Conservation (phyloP, 371 early-diverging fungal species). For the Apophysomyces ossiformis region DNA sequence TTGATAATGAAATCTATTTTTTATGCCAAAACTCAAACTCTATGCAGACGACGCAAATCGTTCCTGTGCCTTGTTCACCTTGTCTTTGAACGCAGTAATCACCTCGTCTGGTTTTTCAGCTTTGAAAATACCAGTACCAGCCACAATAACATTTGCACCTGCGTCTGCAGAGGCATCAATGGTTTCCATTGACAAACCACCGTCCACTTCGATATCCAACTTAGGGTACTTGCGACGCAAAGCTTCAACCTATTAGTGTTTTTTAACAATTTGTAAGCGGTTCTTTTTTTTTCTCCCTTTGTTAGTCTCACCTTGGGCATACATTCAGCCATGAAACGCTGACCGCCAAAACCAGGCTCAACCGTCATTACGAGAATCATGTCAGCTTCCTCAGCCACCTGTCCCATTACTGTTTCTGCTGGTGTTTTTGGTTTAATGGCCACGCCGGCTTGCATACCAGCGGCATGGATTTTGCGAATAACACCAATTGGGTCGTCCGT, state of each 20-base stretch:
- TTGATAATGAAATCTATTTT: not conserved
- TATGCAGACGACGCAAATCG: not conserved
- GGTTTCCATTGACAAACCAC: conserved; percentile 90
- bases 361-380: conserved; percentile 99
- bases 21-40: not conserved
- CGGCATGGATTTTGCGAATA: conserved; percentile 79
- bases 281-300: not conserved
- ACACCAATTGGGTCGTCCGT: conserved; percentile 76
- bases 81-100: conserved; percentile 71
- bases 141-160: conserved; percentile 99
- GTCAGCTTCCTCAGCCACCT: conserved; percentile 76
- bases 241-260: conserved; percentile 41
- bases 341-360: conserved; percentile 98
- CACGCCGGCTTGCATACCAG: conserved; percentile 94
- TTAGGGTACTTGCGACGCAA: conserved; percentile 82
- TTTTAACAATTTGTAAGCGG: too few relatives aligned
- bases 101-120: conserved; percentile 75
- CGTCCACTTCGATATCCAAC: conserved; percentile 98
- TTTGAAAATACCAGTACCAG: conserved; percentile 96
- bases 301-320: conserved; percentile 77
- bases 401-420: conserved; percentile 71
- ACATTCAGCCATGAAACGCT: conserved; percentile 87
- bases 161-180: conserved; percentile 87
- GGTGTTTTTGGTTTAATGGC: conserved; percentile 94
- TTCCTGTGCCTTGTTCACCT: conserved; percentile 63